Evolutionary conservation across 345 rosid genomes (phyloP).

Genomic region (Populus euphratica): DNA sequence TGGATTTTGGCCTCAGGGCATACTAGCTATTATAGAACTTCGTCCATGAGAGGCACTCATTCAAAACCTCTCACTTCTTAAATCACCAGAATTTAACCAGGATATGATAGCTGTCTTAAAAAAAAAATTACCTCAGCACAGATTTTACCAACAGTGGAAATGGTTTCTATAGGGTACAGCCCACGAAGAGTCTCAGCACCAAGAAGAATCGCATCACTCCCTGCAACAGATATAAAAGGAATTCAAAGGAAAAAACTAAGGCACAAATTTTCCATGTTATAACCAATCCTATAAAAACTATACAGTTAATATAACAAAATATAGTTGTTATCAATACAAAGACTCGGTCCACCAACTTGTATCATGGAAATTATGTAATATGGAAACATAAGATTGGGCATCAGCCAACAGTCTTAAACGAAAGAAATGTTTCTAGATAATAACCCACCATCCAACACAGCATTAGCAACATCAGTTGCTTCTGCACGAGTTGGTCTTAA

Average conservation of each 20-base stretch:
- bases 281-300: background rate
- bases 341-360: background rate
- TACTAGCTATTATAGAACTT: no score
- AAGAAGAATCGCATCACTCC: conserved; percentile 97
- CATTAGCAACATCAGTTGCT: conserved; percentile 99
- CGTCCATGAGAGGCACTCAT: no score
- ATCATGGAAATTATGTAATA: background rate
- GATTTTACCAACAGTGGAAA: conserved; percentile 82
- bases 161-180: conserved; percentile 83
- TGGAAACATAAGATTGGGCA: background rate
- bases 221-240: conserved; percentile 31
- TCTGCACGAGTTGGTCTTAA: conserved; percentile 96
- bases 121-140: conserved; percentile 68
- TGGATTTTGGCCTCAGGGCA: no score
- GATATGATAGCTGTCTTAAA: no score
- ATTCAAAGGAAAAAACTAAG: background rate
- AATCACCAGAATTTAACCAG: background rate
- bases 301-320: background rate
- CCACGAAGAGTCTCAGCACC: conserved; percentile 98
- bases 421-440: background rate
- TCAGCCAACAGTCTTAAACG: background rate
- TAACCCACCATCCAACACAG: conserved; percentile 80
- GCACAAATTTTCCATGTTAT: no score
- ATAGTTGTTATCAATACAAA: background rate
- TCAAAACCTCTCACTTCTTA: no score